phyloP scores from a whole-genome alignment of 768 basidiomycete species.

The Crucibulum laeve region DNA sequence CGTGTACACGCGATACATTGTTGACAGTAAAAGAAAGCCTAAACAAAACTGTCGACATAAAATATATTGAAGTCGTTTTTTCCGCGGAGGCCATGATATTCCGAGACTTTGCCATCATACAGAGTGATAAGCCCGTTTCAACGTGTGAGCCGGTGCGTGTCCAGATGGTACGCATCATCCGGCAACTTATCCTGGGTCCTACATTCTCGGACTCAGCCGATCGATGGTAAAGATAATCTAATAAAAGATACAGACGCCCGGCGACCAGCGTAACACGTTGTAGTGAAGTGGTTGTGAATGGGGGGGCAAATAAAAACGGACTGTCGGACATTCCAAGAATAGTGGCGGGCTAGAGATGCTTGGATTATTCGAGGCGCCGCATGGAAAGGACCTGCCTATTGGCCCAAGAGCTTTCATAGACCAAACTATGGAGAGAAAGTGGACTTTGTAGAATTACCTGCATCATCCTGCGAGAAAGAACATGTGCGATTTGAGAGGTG shows the following conservation, averaged over 20 bases:
- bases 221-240: too few relatives aligned
- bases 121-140: not conserved
- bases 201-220: not conserved
- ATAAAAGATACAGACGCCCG: not conserved
- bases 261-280: not conserved
- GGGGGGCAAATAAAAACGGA: not conserved
- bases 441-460: not conserved
- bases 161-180: not conserved
- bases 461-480: too few relatives aligned
- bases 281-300: not conserved
- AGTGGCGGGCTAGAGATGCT: not conserved
- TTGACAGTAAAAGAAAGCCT: conserved; percentile 24
- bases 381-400: not conserved
- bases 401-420: not conserved
- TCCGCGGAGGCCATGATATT: not conserved
- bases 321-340: not conserved
- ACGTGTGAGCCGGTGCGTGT: not conserved
- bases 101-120: not conserved
- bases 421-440: not conserved
- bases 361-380: not conserved
- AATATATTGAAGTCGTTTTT: not conserved
- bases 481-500: too few relatives aligned
- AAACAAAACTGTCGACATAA: not conserved
- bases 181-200: not conserved
- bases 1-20: too few relatives aligned